Evolutionary conservation across 1,284 basidiomycete genomes (phyloP).

Genomic region (Cryptococcus hybrid): DNA sequence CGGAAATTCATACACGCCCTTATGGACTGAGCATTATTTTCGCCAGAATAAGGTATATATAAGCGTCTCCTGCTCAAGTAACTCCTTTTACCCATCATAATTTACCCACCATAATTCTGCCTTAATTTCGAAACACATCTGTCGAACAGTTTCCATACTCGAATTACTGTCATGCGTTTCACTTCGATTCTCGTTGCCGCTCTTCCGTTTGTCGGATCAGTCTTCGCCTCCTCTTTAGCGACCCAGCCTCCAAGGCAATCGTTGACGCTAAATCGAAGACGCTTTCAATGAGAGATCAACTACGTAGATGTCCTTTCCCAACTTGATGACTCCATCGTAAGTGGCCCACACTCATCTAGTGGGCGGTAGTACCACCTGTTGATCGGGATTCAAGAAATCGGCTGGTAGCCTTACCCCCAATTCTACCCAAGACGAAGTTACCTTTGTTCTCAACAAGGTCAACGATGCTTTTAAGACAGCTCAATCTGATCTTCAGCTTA

Average conservation of each 20-base stretch:
- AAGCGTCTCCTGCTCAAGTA: slow-evolving; percentile 2
- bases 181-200: slow-evolving; percentile 8
- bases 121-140: slow-evolving; percentile 6
- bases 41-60: slow-evolving; percentile 5
- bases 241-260: background rate
- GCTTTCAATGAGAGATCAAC: slow-evolving; percentile 5
- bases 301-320: slow-evolving; percentile 3
- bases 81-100: background rate
- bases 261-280: slow-evolving; percentile 1
- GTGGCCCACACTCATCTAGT: background rate
- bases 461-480: background rate
- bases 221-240: slow-evolving; percentile 6
- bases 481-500: background rate
- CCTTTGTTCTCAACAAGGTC: background rate
- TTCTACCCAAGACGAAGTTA: background rate
- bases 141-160: background rate
- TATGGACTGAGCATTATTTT: background rate
- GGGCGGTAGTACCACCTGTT: background rate
- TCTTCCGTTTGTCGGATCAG: slow-evolving; percentile 9
- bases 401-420: background rate
- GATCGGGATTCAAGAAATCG: too few relatives aligned
- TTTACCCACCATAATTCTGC: background rate
- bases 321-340: slow-evolving; percentile 10
- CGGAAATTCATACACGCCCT: too few relatives aligned
- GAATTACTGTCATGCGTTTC: slow-evolving; percentile 12